Evolutionary conservation across 305 asterid genomes (phyloP).

Genomic region (Nicotiana rustica): DNA sequence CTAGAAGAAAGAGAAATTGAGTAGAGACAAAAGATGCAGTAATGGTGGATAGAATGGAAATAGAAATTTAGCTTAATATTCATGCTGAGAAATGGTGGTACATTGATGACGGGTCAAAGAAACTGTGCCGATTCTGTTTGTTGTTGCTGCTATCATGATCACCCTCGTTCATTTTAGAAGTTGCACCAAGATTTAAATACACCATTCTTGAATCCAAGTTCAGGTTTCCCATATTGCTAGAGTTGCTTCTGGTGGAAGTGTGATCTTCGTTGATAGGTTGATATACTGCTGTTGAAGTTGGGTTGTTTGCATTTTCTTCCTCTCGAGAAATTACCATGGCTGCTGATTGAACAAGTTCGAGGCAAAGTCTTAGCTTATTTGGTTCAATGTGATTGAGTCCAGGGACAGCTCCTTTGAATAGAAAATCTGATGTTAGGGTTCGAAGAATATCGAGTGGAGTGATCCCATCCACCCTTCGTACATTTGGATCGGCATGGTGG

Average conservation of each 20-base stretch:
- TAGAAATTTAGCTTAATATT: slow-evolving; percentile 31
- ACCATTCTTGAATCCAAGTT: slow-evolving; percentile 78
- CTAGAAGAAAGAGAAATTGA: too few species aligned
- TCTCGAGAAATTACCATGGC: slow-evolving; percentile 87
- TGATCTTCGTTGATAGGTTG: slow-evolving; percentile 61
- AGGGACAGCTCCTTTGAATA: slow-evolving; percentile 87
- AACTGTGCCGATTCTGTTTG: slow-evolving; percentile 53
- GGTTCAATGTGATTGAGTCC: slow-evolving; percentile 85
- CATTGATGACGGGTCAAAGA: slow-evolving; percentile 61
- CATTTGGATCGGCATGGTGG: slow-evolving; percentile 93
- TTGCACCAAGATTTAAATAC: slow-evolving; percentile 70
- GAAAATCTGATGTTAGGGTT: slow-evolving; percentile 92
- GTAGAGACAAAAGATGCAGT: neutral
- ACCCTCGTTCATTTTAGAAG: slow-evolving; percentile 51
- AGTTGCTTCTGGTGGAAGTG: slow-evolving; percentile 39
- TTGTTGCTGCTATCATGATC: slow-evolving; percentile 49
- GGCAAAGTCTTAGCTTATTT: slow-evolving; percentile 80
- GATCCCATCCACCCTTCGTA: slow-evolving; percentile 75
- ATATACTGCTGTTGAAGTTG: slow-evolving; percentile 44
- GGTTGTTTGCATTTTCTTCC: slow-evolving; percentile 61
- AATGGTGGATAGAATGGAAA: slow-evolving; percentile 2
- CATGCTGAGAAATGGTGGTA: slow-evolving; percentile 65
- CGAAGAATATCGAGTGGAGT: slow-evolving; percentile 85
- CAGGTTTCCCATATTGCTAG: slow-evolving; percentile 41
- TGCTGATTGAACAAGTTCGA: slow-evolving; percentile 87